phyloP scores from a whole-genome alignment of 1,139 yeast genomes.

The Pneumocystis carinii region DNA sequence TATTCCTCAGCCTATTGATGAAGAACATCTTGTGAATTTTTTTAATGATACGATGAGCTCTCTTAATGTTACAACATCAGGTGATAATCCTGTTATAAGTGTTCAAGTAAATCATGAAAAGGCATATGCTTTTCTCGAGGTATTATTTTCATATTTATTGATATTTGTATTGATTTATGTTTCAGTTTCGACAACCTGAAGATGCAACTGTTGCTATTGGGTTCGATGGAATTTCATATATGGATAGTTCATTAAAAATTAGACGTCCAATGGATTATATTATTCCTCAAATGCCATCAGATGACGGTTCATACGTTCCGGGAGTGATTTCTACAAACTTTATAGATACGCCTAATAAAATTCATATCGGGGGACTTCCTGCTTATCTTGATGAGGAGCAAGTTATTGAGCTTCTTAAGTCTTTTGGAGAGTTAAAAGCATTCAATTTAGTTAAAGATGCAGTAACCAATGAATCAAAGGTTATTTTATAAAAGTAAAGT shows the following conservation, averaged over 20 bases:
- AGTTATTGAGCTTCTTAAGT: slow-evolving; percentile 25
- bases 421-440: slow-evolving; percentile 27
- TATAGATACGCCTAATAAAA: slow-evolving; percentile 24
- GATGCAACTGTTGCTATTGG: slow-evolving; percentile 47
- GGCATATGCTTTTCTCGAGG: slow-evolving; percentile 10
- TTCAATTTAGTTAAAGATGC: slow-evolving; percentile 26
- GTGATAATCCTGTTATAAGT: slow-evolving; percentile 9
- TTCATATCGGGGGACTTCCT: slow-evolving; percentile 32
- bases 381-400: slow-evolving; percentile 26
- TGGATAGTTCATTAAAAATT: slow-evolving; percentile 27
- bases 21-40: slow-evolving; percentile 13
- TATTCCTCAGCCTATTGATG: slow-evolving; percentile 29
- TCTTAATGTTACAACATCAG: slow-evolving; percentile 6
- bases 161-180: slow-evolving; percentile 16
- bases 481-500: background rate
- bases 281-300: slow-evolving; percentile 22
- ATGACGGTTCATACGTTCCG: slow-evolving; percentile 17
- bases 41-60: slow-evolving; percentile 17
- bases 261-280: slow-evolving; percentile 53
- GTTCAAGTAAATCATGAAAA: slow-evolving; percentile 14
- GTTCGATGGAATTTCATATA: slow-evolving; percentile 27
- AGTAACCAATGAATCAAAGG: slow-evolving; percentile 23
- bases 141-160: background rate
- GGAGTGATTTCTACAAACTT: slow-evolving; percentile 13
- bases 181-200: slow-evolving; percentile 40